A percentile compares a stretch with the other conserved stretches of the same genome.
Evolutionary conservation across 345 rosid genomes (phyloP).

Genomic region (Psidium guajava): DNA sequence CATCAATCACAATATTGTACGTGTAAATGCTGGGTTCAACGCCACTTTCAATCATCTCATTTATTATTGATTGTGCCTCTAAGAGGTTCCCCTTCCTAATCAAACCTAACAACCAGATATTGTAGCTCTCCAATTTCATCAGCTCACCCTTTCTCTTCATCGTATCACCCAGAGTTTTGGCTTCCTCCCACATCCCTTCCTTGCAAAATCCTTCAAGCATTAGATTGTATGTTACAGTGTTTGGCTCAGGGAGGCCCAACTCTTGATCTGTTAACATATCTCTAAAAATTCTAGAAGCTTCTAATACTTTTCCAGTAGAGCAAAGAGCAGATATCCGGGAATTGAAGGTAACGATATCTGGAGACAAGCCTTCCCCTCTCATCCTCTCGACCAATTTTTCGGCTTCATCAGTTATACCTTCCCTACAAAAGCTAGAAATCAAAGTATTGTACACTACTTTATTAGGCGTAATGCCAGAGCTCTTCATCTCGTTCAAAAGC

Average conservation of each 20-base stretch:
- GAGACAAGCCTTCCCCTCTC: constrained; percentile 63
- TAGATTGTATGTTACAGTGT: constrained; percentile 59
- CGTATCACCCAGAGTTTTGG: constrained; percentile 48
- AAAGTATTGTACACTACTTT: constrained; percentile 71
- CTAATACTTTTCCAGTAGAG: constrained; percentile 52
- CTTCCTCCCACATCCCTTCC: constrained; percentile 80
- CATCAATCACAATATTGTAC: constrained; percentile 70
- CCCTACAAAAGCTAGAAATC: constrained; percentile 69
- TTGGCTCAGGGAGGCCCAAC: constrained; percentile 80
- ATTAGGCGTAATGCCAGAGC: constrained; percentile 41
- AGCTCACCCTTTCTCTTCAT: constrained; percentile 36
- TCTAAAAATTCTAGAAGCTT: constrained; percentile 85
- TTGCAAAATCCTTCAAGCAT: constrained; percentile 76
- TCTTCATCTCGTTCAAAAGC: constrained; percentile 45
- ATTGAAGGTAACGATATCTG: constrained; percentile 79
- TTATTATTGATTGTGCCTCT: constrained; percentile 60
- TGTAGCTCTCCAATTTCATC: constrained; percentile 57
- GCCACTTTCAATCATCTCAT: constrained; percentile 52
- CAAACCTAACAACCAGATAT: constrained; percentile 77
- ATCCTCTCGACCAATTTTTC: constrained; percentile 73
- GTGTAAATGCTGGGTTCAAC: constrained; percentile 56
- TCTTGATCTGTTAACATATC: constrained; percentile 78
- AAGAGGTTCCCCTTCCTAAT: constrained; percentile 48
- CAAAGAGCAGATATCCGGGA: constrained; percentile 86
- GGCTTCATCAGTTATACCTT: constrained; percentile 69